Base-by-base conservation (phyloP, 2,329 filamentous ascomycete genomes). In the Stenocarpella maydis region DNA sequence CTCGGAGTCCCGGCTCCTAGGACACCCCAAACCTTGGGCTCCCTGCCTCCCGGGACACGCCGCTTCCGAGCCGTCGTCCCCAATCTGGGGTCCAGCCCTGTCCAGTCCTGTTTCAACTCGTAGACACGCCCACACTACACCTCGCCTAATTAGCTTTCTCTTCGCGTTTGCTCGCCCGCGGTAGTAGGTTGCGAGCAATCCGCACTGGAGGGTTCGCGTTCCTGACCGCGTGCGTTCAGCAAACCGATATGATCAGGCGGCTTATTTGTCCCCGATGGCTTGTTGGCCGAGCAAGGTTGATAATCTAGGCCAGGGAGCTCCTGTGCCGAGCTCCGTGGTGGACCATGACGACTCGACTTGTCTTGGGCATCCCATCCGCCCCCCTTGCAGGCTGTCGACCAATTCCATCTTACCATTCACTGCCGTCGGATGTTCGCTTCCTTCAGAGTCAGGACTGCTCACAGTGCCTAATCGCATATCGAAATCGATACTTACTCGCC, bases 51-150 rank as follows among this genome's bases (percentile, higher is more conserved):
- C 58, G 58, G 58, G 17, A 63, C 41, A 31, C 41, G 41, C 39
- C 19, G 58, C 28, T 47, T 63, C 58, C 58, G 58, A n/a, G 41
- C 34, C 10, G 26, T 61, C 39, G 45, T 41, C 39, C 55, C 4
- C 8, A 4, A 10, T 37, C 55, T 45, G 26, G 55, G 53, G 53
- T 58, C 34, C 34, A 34, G 26, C 41, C 58, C 58, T 63, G 58
- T 41, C 26, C 19, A 15, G 26, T 24, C 12, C n/a, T 63, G 58
- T 63, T 63, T 63, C 58, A 63, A 63, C 58, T 49, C n/a, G 12
- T 37, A 37, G 34, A 12, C 4, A 7, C 12, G 9, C 10, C 34
- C 12, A 8, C 34, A 5, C 9, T 37, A 37, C 34, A 9, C 34
- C 34, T 31, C 8, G 8, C 31, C 31, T 31, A 8, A 31, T 8